A percentile compares a stretch with the other conserved stretches of the same genome.
Evolutionary conservation across 305 asterid genomes (phyloP).

Genomic region (Fraxinus sp.): DNA sequence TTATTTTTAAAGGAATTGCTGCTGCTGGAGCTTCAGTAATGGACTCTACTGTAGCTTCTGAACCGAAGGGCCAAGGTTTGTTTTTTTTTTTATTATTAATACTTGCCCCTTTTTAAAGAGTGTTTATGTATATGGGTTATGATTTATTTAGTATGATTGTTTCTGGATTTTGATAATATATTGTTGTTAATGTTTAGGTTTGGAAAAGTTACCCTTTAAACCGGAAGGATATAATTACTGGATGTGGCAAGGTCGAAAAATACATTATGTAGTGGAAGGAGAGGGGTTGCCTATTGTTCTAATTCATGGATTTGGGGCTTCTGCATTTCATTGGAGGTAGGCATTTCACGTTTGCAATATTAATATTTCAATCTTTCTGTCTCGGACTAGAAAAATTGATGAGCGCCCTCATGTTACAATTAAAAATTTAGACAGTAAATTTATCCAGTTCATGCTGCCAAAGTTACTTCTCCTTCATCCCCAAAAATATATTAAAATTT

Average conservation of each 20-base stretch:
- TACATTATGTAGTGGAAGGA: conserved; percentile 85
- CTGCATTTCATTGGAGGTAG: conserved; percentile 99
- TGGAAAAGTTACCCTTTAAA: conserved; percentile 71
- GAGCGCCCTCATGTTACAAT: background rate
- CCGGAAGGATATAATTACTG: conserved; percentile 88
- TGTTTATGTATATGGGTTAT: background rate
- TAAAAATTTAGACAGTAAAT: background rate
- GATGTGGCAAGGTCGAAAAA: conserved; percentile 72
- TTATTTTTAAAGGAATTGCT: conserved; percentile 65
- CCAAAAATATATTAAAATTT: background rate
- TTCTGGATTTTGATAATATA: conserved; percentile 20
- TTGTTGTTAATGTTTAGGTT: conserved; percentile 37
- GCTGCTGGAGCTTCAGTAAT: conserved; percentile 73
- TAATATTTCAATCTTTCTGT: background rate
- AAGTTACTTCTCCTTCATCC: background rate
- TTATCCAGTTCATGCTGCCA: background rate
- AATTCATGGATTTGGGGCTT: conserved; percentile 97
- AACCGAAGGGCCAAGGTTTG: conserved; percentile 46
- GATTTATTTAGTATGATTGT: background rate
- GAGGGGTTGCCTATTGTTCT: conserved; percentile 81
- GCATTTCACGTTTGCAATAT: background rate
- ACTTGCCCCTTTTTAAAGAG: background rate
- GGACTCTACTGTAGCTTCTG: conserved; percentile 52
- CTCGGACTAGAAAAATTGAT: background rate
- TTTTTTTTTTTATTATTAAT: background rate